Evolutionary conservation across 345 rosid genomes (phyloP).

Genomic region (Punica granatum): DNA sequence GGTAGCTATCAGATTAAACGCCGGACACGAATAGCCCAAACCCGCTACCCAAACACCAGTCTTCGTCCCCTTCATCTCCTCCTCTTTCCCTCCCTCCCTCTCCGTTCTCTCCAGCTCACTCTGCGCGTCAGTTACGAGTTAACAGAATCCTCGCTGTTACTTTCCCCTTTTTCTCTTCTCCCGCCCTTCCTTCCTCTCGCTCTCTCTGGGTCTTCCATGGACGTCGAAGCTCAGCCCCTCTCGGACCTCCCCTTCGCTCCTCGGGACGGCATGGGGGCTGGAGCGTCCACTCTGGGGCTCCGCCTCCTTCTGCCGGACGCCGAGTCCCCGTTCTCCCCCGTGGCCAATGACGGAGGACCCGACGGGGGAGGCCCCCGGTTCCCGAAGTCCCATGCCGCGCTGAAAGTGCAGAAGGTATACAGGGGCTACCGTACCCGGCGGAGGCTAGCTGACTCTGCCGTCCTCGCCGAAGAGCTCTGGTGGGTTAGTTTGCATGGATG

Average conservation of each 20-base stretch:
- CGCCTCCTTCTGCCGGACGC: neutral
- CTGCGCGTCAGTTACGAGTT: neutral
- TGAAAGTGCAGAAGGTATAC: slow-evolving; percentile 32
- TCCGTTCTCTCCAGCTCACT: neutral
- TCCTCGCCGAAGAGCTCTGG: slow-evolving; percentile 35
- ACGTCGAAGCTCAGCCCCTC: slow-evolving; percentile 3
- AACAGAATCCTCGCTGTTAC: slow-evolving; percentile 1
- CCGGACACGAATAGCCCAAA: too few species aligned
- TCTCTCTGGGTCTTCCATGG: neutral
- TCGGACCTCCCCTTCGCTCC: neutral
- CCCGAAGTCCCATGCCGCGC: slow-evolving; percentile 12
- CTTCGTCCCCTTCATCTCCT: too few species aligned
- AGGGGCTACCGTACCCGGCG: slow-evolving; percentile 27
- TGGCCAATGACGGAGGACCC: neutral
- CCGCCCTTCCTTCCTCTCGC: neutral
- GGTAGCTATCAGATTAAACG: too few species aligned
- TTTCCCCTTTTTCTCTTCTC: neutral
- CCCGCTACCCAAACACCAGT: too few species aligned
- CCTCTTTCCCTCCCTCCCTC: neutral
- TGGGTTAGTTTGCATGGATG: too few species aligned
- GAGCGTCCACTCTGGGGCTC: neutral
- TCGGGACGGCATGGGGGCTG: neutral
- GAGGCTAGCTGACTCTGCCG: slow-evolving; percentile 31
- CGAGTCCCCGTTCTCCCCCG: neutral
- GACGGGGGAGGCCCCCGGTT: neutral